phyloP scores from a whole-genome alignment of 331 rosid species.

The Spiraea crenata region DNA sequence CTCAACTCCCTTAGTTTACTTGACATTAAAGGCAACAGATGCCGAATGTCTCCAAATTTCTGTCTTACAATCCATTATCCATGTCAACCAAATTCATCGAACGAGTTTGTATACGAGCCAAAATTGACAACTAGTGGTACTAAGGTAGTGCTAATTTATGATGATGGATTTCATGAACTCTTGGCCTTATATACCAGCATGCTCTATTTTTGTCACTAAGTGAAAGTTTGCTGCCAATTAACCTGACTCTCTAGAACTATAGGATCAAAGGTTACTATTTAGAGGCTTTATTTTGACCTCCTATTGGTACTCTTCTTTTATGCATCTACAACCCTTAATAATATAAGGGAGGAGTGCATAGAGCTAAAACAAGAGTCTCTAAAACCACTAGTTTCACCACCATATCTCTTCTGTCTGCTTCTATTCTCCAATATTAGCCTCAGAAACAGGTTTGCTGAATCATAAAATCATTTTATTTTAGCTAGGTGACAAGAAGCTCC shows the following conservation, averaged over 20 bases:
- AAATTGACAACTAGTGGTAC: no score
- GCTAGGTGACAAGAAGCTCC: not conserved
- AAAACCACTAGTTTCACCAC: not conserved
- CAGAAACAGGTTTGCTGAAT: not conserved
- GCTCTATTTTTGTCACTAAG: not conserved
- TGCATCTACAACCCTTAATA: no score
- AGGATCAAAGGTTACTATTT: not conserved
- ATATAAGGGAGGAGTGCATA: no score
- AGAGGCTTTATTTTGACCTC: not conserved
- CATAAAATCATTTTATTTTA: not conserved
- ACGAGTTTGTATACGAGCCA: no score
- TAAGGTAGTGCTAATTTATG: no score
- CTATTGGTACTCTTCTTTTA: no score
- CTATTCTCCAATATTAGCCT: not conserved
- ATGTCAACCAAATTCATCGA: no score
- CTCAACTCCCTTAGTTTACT: not conserved
- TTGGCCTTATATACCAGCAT: not conserved
- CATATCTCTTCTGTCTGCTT: slow-evolving; percentile 7
- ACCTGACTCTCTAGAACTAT: not conserved
- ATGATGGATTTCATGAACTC: not conserved
- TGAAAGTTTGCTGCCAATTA: not conserved
- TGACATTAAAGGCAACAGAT: not conserved
- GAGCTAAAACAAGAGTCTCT: no score
- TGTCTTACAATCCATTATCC: not conserved
- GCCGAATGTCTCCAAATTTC: not conserved